These are phyloP conservation scores for Pythium apleroticum DNA, from an alignment of 352 stramenopile genomes.

Conservation along the genomic window DNA sequence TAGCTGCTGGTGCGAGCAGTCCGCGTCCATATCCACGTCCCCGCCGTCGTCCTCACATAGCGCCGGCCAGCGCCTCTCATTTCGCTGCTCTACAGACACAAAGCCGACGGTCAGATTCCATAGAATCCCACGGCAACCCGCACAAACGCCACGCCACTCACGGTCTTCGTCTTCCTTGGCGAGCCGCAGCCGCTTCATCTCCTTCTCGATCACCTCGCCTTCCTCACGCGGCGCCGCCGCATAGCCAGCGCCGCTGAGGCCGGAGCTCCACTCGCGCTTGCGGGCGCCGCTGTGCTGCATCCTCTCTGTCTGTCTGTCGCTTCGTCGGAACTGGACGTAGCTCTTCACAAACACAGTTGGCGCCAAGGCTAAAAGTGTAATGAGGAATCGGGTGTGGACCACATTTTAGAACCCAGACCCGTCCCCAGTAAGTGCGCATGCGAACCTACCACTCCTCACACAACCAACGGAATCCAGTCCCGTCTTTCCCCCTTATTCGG, in stretches of 20 bases:
- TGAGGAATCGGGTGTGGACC: constrained; percentile 7
- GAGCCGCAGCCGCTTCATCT: constrained; percentile 75
- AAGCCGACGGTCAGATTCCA: background rate
- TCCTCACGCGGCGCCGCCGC: constrained; percentile 4
- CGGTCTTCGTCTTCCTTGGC: constrained; percentile 56
- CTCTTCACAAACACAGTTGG: constrained; percentile 9
- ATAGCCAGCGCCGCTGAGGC: background rate
- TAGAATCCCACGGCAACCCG: background rate
- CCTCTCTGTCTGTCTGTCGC: background rate
- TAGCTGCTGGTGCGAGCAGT: background rate
- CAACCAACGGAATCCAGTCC: background rate
- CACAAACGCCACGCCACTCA: background rate
- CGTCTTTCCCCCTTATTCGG: background rate
- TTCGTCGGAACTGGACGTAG: background rate
- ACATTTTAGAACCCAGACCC: constrained; percentile 1
- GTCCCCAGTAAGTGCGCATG: background rate
- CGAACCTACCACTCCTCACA: background rate
- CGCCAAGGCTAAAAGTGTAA: background rate
- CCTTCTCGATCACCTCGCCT: constrained; percentile 58
- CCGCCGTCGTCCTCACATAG: constrained; percentile 2
- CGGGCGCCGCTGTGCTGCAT: constrained; percentile 23
- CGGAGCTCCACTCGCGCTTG: constrained; percentile 48
- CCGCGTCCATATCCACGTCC: constrained; percentile 18
- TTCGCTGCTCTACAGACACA: background rate
- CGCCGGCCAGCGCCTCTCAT: background rate